Evolutionary conservation across 2,329 filamentous ascomycete genomes (phyloP).

Genomic region (Exserohilum turcica): DNA sequence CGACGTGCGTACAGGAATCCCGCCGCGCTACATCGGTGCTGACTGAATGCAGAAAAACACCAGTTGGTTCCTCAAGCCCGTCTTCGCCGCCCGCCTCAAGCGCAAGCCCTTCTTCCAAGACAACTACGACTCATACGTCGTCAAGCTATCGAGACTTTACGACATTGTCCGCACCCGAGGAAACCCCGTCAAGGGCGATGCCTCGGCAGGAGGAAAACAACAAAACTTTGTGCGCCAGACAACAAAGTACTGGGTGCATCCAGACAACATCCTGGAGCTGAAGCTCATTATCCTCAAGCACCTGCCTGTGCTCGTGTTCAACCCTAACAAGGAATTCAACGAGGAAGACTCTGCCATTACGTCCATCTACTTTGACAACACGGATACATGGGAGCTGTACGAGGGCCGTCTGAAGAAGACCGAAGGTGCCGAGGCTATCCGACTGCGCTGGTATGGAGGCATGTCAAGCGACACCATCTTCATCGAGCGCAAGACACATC

Average conservation of each 20-base stretch:
- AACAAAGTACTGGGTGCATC: slow-evolving; percentile 99
- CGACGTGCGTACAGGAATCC: slow-evolving; percentile 65
- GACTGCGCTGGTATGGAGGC: slow-evolving; percentile 94
- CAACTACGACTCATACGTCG: slow-evolving; percentile 95
- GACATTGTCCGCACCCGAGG: slow-evolving; percentile 92
- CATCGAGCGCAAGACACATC: slow-evolving; percentile 95
- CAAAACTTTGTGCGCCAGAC: slow-evolving; percentile 97
- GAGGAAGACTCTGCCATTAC: slow-evolving; percentile 90
- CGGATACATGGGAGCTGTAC: slow-evolving; percentile 91
- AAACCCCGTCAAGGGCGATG: slow-evolving; percentile 90
- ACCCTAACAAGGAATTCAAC: slow-evolving; percentile 95
- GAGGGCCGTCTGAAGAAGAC: slow-evolving; percentile 95
- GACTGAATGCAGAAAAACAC: slow-evolving; percentile 76
- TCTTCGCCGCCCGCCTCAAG: slow-evolving; percentile 93
- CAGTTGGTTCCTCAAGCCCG: slow-evolving; percentile 87
- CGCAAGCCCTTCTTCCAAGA: slow-evolving; percentile 98
- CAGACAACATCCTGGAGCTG: slow-evolving; percentile 95
- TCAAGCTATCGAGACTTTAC: slow-evolving; percentile 93
- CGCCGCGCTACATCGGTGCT: slow-evolving; percentile 14
- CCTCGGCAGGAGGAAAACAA: slow-evolving; percentile 85
- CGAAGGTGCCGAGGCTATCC: slow-evolving; percentile 94
- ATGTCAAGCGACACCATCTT: slow-evolving; percentile 97
- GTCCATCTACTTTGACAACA: slow-evolving; percentile 98
- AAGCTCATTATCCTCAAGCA: slow-evolving; percentile 99
- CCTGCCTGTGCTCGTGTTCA: slow-evolving; percentile 95